phyloP scores from a whole-genome alignment of 169 alveolate genomes.

The Theileria parva region DNA sequence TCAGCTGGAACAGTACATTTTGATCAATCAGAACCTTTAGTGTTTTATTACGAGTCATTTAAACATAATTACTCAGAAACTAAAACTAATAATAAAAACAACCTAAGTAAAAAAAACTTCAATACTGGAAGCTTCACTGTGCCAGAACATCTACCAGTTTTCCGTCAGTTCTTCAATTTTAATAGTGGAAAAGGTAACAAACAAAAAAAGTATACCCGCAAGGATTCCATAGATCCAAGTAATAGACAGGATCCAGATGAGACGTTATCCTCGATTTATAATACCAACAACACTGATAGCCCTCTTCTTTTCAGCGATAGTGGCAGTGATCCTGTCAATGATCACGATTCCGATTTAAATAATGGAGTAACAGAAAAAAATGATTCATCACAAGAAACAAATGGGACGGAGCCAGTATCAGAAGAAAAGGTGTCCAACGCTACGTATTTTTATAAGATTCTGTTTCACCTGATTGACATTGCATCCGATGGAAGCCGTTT shows the following conservation, averaged over 20 bases:
- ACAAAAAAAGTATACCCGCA: too few species aligned
- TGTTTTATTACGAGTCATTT: conserved; percentile 7
- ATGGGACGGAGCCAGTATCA: background rate
- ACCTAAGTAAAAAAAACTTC: background rate
- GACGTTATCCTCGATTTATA: too few species aligned
- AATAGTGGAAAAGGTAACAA: too few species aligned
- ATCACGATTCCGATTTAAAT: background rate
- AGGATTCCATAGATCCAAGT: too few species aligned
- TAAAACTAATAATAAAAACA: background rate
- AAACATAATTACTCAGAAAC: background rate
- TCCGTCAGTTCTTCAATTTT: too few species aligned
- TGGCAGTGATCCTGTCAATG: background rate
- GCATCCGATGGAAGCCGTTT: conserved; percentile 47
- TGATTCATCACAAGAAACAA: background rate
- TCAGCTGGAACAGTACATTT: background rate
- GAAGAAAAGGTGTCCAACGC: conserved; percentile 19
- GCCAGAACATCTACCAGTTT: too few species aligned
- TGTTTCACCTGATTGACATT: conserved; percentile 11
- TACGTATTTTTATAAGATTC: conserved; percentile 24
- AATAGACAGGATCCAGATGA: too few species aligned
- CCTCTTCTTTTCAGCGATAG: background rate
- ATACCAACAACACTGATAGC: too few species aligned
- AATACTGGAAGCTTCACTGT: background rate
- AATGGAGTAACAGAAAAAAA: background rate
- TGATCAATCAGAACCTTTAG: background rate